Percentiles rank a stretch among this genome's conserved stretches.
Conservation (phyloP, 2,329 filamentous ascomycete species). For the Cryphonectria parasitica region DNA sequence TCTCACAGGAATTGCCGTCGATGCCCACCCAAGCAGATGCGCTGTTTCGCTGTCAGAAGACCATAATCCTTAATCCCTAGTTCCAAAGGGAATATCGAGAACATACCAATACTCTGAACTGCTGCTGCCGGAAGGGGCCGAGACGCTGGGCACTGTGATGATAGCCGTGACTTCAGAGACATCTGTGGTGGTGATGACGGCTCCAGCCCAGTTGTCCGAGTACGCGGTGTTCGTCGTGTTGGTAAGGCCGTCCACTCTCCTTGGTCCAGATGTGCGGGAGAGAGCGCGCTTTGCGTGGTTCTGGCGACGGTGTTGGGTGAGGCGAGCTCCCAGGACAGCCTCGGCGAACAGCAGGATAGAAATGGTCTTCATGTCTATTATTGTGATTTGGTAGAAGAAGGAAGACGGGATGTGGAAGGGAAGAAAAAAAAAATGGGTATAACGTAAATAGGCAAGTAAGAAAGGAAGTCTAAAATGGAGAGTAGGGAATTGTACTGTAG, state of each 20-base stretch:
- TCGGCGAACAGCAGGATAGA: constrained; percentile 44
- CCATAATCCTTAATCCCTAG: too few relatives aligned
- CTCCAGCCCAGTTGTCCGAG: constrained; percentile 59
- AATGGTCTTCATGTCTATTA: constrained; percentile 49
- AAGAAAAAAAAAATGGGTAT: neutral
- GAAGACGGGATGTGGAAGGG: neutral
- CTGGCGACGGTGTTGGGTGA: constrained; percentile 43
- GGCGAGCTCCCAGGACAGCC: constrained; percentile 48
- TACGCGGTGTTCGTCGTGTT: constrained; percentile 19
- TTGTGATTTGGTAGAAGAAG: neutral
- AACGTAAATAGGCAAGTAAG: neutral
- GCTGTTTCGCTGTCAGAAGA: constrained; percentile 28
- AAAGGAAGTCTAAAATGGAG: neutral
- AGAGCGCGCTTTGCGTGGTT: constrained; percentile 32
- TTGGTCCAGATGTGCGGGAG: constrained; percentile 11
- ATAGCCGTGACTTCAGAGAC: constrained; percentile 55
- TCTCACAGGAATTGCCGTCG: constrained; percentile 46
- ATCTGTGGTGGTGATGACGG: constrained; percentile 53
- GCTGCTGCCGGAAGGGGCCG: constrained; percentile 41
- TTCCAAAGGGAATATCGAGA: too few relatives aligned
- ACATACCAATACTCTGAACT: constrained; percentile 37
- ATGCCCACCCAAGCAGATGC: constrained; percentile 64
- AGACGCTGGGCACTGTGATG: constrained; percentile 52
- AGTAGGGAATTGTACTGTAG: neutral
- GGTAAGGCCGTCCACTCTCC: neutral